phyloP scores from a whole-genome alignment of 1,284 basidiomycete species.

The Vanrija sp. region DNA sequence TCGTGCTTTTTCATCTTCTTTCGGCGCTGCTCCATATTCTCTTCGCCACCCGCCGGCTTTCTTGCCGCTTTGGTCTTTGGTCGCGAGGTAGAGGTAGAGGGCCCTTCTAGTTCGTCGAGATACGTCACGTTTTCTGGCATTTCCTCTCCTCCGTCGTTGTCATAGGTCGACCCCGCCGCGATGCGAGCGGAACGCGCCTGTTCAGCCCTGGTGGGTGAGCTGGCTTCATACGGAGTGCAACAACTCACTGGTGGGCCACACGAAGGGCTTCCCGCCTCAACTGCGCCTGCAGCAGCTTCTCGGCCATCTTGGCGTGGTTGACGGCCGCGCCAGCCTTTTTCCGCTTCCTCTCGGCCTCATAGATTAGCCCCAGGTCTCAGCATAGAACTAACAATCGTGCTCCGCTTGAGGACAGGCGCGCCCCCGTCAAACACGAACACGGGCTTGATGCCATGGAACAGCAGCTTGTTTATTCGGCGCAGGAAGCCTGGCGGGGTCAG shows the following conservation, averaged over 20 bases:
- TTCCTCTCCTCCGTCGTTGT: slow-evolving; percentile 41
- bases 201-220: slow-evolving; percentile 10
- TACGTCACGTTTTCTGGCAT: slow-evolving; percentile 72
- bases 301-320: slow-evolving; percentile 78
- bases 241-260: slow-evolving; percentile 57
- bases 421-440: slow-evolving; percentile 98
- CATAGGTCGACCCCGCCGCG: slow-evolving; percentile 20
- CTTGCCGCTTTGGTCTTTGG: neutral
- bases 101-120: slow-evolving; percentile 72
- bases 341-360: slow-evolving; percentile 73
- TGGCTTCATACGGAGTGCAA: neutral
- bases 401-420: slow-evolving; percentile 78
- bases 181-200: slow-evolving; percentile 33
- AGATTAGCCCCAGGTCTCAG: neutral
- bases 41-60: neutral
- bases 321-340: slow-evolving; percentile 82
- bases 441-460: slow-evolving; percentile 95
- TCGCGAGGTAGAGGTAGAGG: neutral
- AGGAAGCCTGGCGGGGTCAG: slow-evolving; percentile 57
- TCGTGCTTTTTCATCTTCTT: slow-evolving; percentile 56
- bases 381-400: slow-evolving; percentile 68
- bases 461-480: slow-evolving; percentile 84
- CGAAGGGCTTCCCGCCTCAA: slow-evolving; percentile 84
- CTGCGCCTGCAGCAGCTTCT: slow-evolving; percentile 88
- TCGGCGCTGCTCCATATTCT: slow-evolving; percentile 25